Base-by-base conservation (phyloP, 805 yeast genomes). In the Candida mattraensis region DNA sequence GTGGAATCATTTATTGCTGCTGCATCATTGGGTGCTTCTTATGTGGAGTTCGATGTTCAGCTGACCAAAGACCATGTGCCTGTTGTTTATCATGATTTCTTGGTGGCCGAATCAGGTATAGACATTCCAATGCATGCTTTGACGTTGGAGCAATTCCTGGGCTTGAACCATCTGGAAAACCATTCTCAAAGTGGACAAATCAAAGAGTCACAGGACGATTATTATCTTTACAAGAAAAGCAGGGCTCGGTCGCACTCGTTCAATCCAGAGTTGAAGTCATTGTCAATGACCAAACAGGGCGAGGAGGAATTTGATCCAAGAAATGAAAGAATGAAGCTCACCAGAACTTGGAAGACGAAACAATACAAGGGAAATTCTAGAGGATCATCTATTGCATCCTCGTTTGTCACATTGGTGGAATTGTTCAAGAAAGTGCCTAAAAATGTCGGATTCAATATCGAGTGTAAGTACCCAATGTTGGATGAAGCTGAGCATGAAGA, bases 1-100 rank as follows among this genome's bases (percentile, higher is more conserved):
- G 83, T 91, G 14, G 96, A 91, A 52, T 85, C 95, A 0, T 91
- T 91, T 52, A 84, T 91, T 55, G 95, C 96, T 9, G 98, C 98
- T 0, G 95, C 97, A 0, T 87, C 95, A 2, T 67, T 91, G 47
- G 98, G 98, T 25, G 98, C 98, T 1, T 83, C 95, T 3, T 91
- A 91, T 54, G 97, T 91, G 34, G 98, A 91, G 62, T 91, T 91
- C 58, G 98, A 91, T 61, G 98, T 91, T 29, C 98, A 91, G 57
- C 67, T 91, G 48, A 91, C 98, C 11, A 87, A 88, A 55, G 98
- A 91, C 59, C 70, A 70, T 46, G 80, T 87, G 8, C 97, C 98
- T 3, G 98, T 91, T 5, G 84, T 91, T 18, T 91, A 91, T 54
- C 98, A 91, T 60, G 98, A 91, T 57, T 91, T 91, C 55, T 59